Base-by-base conservation (phyloP, 108 stramenopile genomes). In the Nitzschia sp. region DNA sequence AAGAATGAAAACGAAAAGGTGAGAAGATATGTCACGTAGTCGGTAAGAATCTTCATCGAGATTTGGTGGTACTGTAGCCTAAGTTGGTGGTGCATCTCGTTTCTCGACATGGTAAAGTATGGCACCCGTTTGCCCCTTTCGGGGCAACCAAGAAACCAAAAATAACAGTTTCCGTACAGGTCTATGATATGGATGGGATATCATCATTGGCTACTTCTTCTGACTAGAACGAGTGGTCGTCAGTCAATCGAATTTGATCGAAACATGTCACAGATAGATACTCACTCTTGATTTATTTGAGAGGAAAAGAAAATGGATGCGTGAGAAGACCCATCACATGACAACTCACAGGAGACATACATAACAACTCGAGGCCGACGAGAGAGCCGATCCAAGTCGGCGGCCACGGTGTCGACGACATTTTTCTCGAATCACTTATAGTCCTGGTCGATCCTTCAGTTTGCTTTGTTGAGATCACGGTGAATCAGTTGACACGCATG, bases 61-160 rank as follows among this genome's bases (percentile, higher is more conserved):
- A n/a, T n/a, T n/a, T n/a, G n/a, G n/a, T n/a, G n/a, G n/a, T n/a
- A n/a, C n/a, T 21, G 46, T 63, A 69, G 73, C 80, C 80, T 81
- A 66, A 76, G 80, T 62, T 81, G 80, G 80, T 81, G 80, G 80
- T 81, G 80, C 80, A 81, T 80, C 72, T 44, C 75, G 61, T 81
- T 76, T 81, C 75, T 81, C 80, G 71, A 81, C 80, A 81, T 44
- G 70, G 26, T 54, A 58, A 61, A 66, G 34, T 19, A 23, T 26
- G 36, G 48, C 63, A 34, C 64, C 41, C 57, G 48, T 21, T 38
- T 57, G 30, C 65, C 63, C 66, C 70, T 67, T 72, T 72, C 77
- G 68, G 65, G 58, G 65, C 53, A 61, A 4, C 13, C 48, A 29
- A 66, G 15, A 34, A 11, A 38, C 23, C 41, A 4, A 66, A 52